Conservation (phyloP, 2,329 filamentous ascomycete genomes). For the Hypoxylon sp. region DNA sequence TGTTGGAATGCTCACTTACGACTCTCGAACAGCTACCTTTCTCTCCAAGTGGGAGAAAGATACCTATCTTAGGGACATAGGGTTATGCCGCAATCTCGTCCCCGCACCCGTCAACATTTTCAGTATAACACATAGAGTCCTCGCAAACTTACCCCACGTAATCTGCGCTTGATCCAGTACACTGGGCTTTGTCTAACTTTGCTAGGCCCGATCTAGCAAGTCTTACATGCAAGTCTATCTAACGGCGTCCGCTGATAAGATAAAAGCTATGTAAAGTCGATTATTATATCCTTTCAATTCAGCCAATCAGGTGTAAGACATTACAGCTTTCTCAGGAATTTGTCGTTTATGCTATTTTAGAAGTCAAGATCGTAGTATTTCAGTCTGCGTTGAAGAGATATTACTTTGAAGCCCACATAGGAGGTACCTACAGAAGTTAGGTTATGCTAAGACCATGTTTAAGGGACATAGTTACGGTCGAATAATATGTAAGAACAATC, state of each 20-base stretch:
- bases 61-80: no score
- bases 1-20: background rate
- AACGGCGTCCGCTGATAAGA: slow-evolving; percentile 30
- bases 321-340: no score
- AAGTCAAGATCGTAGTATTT: no score
- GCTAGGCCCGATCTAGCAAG: slow-evolving; percentile 6
- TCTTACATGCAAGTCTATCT: slow-evolving; percentile 23
- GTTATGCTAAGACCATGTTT: no score
- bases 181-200: slow-evolving; percentile 18
- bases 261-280: slow-evolving; percentile 29
- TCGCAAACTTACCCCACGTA: slow-evolving; percentile 15
- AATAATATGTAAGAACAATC: no score
- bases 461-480: no score
- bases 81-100: slow-evolving; percentile 6
- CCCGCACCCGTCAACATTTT: slow-evolving; percentile 18
- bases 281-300: slow-evolving; percentile 26
- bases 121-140: slow-evolving; percentile 7
- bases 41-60: slow-evolving; percentile 1
- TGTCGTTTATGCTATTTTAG: no score
- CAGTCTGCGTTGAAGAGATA: no score
- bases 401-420: no score
- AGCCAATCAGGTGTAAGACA: no score
- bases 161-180: slow-evolving; percentile 16
- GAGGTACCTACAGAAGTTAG: no score
- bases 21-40: background rate